These are phyloP conservation scores for Tolypocladium pustulatum DNA, from an alignment of 2,329 filamentous ascomycete genomes.

Conservation along the genomic window DNA sequence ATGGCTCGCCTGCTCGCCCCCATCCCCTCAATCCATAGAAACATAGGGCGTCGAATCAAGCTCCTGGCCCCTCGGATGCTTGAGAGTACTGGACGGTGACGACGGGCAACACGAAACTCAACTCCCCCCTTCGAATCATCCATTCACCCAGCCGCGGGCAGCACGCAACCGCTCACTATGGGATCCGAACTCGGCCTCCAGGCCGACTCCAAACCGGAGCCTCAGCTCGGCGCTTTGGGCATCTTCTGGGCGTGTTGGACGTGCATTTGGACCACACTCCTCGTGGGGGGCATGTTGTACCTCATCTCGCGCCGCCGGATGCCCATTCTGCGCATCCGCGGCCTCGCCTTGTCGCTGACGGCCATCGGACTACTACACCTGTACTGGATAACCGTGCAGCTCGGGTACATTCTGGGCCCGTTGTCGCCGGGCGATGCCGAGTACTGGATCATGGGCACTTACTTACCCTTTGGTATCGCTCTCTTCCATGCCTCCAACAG, in stretches of 20 bases:
- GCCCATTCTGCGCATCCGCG: constrained; percentile 27
- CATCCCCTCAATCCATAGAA: neutral
- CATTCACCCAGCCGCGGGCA: neutral
- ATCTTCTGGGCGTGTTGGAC: constrained; percentile 24
- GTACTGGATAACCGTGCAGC: constrained; percentile 29
- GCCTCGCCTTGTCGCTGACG: constrained; percentile 26
- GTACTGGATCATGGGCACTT: constrained; percentile 57
- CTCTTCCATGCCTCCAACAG: constrained; percentile 55
- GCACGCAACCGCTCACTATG: constrained; percentile 7
- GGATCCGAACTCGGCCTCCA: constrained; percentile 14
- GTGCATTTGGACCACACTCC: constrained; percentile 21
- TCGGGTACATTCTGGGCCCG: constrained; percentile 23
- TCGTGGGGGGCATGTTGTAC: constrained; percentile 27
- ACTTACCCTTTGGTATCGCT: constrained; percentile 52
- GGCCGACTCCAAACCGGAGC: constrained; percentile 7
- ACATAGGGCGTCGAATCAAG: neutral
- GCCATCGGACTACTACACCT: constrained; percentile 28
- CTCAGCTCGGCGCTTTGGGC: constrained; percentile 16
- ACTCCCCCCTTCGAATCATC: neutral
- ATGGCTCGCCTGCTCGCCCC: neutral
- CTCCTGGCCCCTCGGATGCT: neutral
- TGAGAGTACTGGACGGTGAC: neutral
- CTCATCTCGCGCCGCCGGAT: constrained; percentile 23
- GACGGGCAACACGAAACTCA: neutral
- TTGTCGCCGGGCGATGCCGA: constrained; percentile 37